Base-by-base conservation (phyloP, 495 filamentous ascomycete species). In the Hypoxylon subgilvum region DNA sequence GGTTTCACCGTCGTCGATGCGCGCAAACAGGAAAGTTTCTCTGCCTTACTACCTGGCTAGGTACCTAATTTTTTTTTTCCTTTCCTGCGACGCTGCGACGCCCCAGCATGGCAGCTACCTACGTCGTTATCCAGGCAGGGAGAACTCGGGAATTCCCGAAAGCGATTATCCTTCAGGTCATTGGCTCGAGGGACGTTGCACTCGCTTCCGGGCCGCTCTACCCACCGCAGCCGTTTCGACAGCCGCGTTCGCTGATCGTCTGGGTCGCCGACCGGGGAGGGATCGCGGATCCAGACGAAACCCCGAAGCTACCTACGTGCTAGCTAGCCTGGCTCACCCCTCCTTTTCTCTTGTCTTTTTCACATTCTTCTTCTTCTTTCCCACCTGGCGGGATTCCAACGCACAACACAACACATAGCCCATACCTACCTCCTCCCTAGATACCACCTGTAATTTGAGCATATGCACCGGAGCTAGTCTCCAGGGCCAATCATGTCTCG, bases 181-280 rank as follows among this genome's bases (percentile, higher is more conserved):
- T 59, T 59, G 44, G 49, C 38, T 44, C 49, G 45, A 53, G 54
- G 35, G 43, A 64, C 54, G 61, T 64, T 59, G 51, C 61, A 59
- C 61, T 58, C 60, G 53, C 53, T 63, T 58, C 60, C 60, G 60
- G 53, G 34, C 61, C 61, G 61, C 18, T 58, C 32, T 58, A 59
- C 54, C 61, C 61, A 59, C 61, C 61, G 61, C 55, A 64, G 50
- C 61, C 61, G 60, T 58, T 53, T 57, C 53, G 53, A 63, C 53
- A 63, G 53, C 60, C 53, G 54, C 60, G 47, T 43, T 63, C 44
- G 53, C 39, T 58, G 60, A 50, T 63, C 53, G 30, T 64, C 61
- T 64, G 61, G 61, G 54, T 59, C 61, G 54, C 54, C 61, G 61
- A 64, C 54, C 61, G 61, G 54, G 53, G 49, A 59, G 50, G 50